A percentile compares a stretch with the other conserved stretches of the same genome.
Evolutionary conservation across 225 moss, liverwort and hornwort genomes (phyloP).

Genomic region (Anthoceros angustus): DNA sequence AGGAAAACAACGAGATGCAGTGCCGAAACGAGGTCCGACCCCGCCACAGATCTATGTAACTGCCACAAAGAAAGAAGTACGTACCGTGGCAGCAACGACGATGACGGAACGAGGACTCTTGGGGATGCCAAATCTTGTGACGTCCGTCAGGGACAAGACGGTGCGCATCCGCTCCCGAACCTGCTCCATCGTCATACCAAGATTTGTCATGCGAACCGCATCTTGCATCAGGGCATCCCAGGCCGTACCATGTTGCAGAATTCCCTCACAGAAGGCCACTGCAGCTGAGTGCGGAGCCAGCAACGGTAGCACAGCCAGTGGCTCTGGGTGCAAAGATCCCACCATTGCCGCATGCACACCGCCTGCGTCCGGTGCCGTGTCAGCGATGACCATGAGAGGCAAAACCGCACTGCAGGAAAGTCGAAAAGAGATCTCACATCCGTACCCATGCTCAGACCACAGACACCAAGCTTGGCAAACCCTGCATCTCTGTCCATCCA

Average conservation of each 20-base stretch:
- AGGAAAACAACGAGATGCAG: slow-evolving; percentile 7
- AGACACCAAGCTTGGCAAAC: slow-evolving; percentile 74
- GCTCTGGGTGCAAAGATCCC: slow-evolving; percentile 73
- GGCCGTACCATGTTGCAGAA: slow-evolving; percentile 82
- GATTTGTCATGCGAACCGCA: slow-evolving; percentile 33
- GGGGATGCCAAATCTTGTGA: slow-evolving; percentile 78
- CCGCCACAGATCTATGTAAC: not conserved
- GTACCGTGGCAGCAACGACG: slow-evolving; percentile 87
- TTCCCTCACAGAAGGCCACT: slow-evolving; percentile 94
- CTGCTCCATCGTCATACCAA: slow-evolving; percentile 68
- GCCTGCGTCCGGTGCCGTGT: slow-evolving; percentile 22
- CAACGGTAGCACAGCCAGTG: slow-evolving; percentile 68
- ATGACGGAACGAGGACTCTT: slow-evolving; percentile 67
- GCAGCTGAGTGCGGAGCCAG: slow-evolving; percentile 95
- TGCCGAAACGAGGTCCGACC: not conserved
- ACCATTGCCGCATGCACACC: slow-evolving; percentile 99
- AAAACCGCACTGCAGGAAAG: not conserved
- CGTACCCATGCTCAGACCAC: slow-evolving; percentile 97
- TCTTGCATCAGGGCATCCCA: slow-evolving; percentile 94
- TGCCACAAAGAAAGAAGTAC: slow-evolving; percentile 1
- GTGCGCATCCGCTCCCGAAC: slow-evolving; percentile 73
- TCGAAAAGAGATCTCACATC: not conserved
- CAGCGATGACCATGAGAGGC: not conserved
- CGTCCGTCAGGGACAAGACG: slow-evolving; percentile 82
- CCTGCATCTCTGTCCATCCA: slow-evolving; percentile 63